Evolutionary conservation across 2,329 filamentous ascomycete genomes (phyloP).

Genomic region (Claviceps sp.): DNA sequence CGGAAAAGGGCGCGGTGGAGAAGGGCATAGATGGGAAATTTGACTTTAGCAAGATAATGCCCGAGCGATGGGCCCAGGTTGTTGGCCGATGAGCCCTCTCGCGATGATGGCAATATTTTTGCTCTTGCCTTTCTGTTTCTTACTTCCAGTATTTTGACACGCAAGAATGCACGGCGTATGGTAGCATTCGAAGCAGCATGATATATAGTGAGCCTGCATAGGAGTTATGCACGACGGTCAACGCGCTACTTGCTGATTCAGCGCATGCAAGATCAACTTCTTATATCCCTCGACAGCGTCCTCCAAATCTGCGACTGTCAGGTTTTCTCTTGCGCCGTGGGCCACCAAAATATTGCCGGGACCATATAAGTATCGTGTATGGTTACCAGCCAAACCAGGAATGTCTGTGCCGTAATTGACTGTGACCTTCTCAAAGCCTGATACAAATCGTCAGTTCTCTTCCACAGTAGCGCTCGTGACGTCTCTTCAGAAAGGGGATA

Average conservation of each 20-base stretch:
- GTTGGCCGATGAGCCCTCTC: slow-evolving; percentile 2
- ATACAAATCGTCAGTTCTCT: slow-evolving; percentile 8
- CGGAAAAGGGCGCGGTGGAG: slow-evolving; percentile 76
- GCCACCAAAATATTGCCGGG: slow-evolving; percentile 72
- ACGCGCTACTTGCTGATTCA: slow-evolving; percentile 22
- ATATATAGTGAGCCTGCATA: not conserved
- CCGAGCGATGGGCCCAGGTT: slow-evolving; percentile 36
- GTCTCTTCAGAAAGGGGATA: not conserved
- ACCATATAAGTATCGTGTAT: slow-evolving; percentile 54
- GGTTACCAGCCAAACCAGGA: slow-evolving; percentile 56
- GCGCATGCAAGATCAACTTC: slow-evolving; percentile 47
- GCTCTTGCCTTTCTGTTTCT: not conserved
- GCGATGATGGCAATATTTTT: no score
- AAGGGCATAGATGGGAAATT: slow-evolving; percentile 62
- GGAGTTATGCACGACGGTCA: not conserved
- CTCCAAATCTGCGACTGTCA: slow-evolving; percentile 64
- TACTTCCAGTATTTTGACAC: not conserved
- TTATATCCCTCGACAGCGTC: slow-evolving; percentile 68
- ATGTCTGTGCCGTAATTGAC: slow-evolving; percentile 94
- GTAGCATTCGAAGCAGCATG: not conserved
- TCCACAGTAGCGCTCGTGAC: not conserved
- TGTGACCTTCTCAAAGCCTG: slow-evolving; percentile 65
- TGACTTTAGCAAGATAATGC: slow-evolving; percentile 43
- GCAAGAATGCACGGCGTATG: no score
- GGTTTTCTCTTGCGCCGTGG: slow-evolving; percentile 69